These are phyloP conservation scores for Neospora caninum DNA, from an alignment of 169 alveolate species.

Conservation along the genomic window DNA sequence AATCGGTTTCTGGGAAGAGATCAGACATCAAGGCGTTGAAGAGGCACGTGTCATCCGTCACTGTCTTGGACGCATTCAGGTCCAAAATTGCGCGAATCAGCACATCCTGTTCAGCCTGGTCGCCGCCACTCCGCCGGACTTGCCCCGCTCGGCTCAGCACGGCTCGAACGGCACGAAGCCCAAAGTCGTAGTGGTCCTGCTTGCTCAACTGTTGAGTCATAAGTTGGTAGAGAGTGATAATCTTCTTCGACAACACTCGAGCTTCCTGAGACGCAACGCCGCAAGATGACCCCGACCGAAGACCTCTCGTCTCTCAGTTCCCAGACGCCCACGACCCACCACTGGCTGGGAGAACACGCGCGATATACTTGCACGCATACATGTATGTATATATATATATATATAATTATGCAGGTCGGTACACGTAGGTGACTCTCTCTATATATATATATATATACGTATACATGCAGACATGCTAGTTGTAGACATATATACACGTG, in stretches of 20 bases:
- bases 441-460: neutral
- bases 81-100: conserved; percentile 80
- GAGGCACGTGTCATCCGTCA: conserved; percentile 89
- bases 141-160: conserved; percentile 96
- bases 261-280: conserved; percentile 82
- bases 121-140: conserved; percentile 88
- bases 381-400: too few relatives aligned
- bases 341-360: too few relatives aligned
- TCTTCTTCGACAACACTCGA: conserved; percentile 91
- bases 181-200: conserved; percentile 96
- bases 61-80: conserved; percentile 81
- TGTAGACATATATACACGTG: too few relatives aligned
- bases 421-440: too few relatives aligned
- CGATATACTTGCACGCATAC: neutral
- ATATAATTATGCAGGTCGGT: too few relatives aligned
- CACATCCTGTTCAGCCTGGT: conserved; percentile 88
- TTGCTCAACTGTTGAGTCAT: conserved; percentile 92
- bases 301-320: too few relatives aligned
- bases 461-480: neutral
- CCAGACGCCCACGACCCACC: too few relatives aligned
- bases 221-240: conserved; percentile 90
- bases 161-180: conserved; percentile 95
- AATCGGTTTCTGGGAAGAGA: conserved; percentile 91
- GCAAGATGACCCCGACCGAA: neutral
- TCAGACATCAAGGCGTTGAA: conserved; percentile 90